Conservation (phyloP, 2,329 filamentous ascomycete species). For the Orbilia javanica region DNA sequence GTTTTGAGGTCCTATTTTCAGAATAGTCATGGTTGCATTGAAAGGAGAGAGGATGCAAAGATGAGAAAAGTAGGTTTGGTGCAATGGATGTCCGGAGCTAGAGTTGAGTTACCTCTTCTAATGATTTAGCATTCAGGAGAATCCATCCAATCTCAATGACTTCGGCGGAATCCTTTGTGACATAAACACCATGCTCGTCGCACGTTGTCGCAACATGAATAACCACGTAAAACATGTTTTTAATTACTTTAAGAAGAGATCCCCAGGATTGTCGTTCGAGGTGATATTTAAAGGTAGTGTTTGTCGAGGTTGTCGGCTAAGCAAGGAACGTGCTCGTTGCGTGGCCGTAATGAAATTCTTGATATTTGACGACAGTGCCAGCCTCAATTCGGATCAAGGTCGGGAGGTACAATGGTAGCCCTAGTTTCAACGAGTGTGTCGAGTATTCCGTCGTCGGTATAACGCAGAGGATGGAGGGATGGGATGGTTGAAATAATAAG, state of each 20-base stretch:
- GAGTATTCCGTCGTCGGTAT: slow-evolving; percentile 41
- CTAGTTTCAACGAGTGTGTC: slow-evolving; percentile 50
- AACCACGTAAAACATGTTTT: slow-evolving; percentile 90
- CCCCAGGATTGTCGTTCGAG: slow-evolving; percentile 65
- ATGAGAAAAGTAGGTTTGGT: slow-evolving; percentile 1
- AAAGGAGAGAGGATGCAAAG: neutral
- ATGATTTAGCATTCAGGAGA: slow-evolving; percentile 87
- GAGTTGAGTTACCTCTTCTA: slow-evolving; percentile 84
- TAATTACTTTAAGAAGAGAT: slow-evolving; percentile 70
- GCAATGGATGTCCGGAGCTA: slow-evolving; percentile 52
- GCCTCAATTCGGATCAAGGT: slow-evolving; percentile 34
- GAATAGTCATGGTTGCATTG: slow-evolving; percentile 49
- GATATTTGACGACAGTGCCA: slow-evolving; percentile 17
- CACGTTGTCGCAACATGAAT: slow-evolving; percentile 99
- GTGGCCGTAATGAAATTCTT: slow-evolving; percentile 45
- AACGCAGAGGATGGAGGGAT: slow-evolving; percentile 23
- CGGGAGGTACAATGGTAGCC: slow-evolving; percentile 15
- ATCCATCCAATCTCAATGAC: slow-evolving; percentile 99
- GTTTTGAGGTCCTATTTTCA: slow-evolving; percentile 37
- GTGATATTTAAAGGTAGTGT: slow-evolving; percentile 31
- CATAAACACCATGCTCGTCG: slow-evolving; percentile 98
- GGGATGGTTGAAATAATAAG: slow-evolving; percentile 27
- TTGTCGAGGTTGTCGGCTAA: slow-evolving; percentile 64
- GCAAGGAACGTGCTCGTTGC: slow-evolving; percentile 59
- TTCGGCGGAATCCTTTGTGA: slow-evolving; percentile 98